Evolutionary conservation across 768 basidiomycete genomes (phyloP).

Genomic region (Naganishia friedmannii): DNA sequence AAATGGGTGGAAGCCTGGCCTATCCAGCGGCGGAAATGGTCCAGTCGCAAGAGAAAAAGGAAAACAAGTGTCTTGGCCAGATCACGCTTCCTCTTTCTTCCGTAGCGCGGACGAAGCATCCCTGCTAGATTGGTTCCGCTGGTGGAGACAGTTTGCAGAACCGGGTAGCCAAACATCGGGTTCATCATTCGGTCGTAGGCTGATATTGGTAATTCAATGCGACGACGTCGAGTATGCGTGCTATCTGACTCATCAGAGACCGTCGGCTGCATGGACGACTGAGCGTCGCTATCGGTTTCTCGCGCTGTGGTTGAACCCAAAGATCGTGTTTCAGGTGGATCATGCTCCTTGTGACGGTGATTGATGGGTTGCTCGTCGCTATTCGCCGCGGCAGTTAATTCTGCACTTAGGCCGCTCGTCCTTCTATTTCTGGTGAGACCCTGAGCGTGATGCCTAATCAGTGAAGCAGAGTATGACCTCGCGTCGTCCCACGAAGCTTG

Average conservation of each 20-base stretch:
- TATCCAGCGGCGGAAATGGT: constrained; percentile 36
- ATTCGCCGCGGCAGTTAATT: background rate
- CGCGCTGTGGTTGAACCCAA: background rate
- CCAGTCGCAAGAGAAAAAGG: constrained; percentile 47
- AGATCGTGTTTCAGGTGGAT: background rate
- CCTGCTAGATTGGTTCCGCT: constrained; percentile 22
- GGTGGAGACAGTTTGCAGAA: constrained; percentile 28
- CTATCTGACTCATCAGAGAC: background rate
- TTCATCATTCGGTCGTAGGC: constrained; percentile 41
- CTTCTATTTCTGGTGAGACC: constrained; percentile 28
- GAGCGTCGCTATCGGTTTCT: background rate
- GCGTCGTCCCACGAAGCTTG: constrained; percentile 28
- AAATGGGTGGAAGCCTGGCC: constrained; percentile 16
- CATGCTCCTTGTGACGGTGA: background rate
- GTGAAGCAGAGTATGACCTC: constrained; percentile 43
- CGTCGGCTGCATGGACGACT: constrained; percentile 2
- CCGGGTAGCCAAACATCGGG: constrained; percentile 52
- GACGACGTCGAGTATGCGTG: constrained; percentile 1
- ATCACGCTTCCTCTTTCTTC: constrained; percentile 47
- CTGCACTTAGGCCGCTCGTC: constrained; percentile 1
- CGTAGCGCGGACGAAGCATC: constrained; percentile 37
- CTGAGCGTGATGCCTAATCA: constrained; percentile 44
- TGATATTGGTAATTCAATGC: constrained; percentile 33
- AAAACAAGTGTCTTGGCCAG: constrained; percentile 49
- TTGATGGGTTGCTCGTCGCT: background rate